A percentile compares a stretch with the other conserved stretches of the same genome.
Evolutionary conservation across 495 filamentous ascomycete species (phyloP).

Genomic region (Gamarada debralockiae): DNA sequence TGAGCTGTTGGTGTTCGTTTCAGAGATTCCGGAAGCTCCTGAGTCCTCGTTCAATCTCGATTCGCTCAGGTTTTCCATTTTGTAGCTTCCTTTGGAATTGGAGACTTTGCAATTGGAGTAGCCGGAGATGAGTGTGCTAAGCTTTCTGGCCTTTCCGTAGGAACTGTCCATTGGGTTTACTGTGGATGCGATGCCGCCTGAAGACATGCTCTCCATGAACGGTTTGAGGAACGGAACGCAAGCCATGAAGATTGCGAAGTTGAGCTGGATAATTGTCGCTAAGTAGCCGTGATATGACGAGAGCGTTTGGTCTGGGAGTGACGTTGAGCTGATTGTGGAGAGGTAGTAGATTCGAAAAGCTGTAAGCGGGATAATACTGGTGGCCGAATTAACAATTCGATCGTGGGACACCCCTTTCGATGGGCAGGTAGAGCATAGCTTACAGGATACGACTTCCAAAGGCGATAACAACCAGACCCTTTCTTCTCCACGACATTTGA

Average conservation of each 20-base stretch:
- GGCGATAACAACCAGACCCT: background rate
- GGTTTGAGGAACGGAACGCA: slow-evolving; percentile 18
- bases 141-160: background rate
- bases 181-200: slow-evolving; percentile 4
- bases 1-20: too few relatives aligned
- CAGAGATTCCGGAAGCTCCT: too few relatives aligned
- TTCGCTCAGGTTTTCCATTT: too few relatives aligned
- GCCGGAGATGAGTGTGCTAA: background rate
- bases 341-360: background rate
- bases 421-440: background rate
- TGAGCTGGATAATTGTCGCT: slow-evolving; percentile 6
- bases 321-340: background rate
- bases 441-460: slow-evolving; percentile 16
- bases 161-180: background rate
- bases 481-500: slow-evolving; percentile 8
- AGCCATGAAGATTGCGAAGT: slow-evolving; percentile 13
- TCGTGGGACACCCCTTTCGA: background rate
- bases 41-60: too few relatives aligned
- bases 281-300: slow-evolving; percentile 1
- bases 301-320: slow-evolving; percentile 6
- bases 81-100: too few relatives aligned
- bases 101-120: background rate
- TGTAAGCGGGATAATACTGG: slow-evolving; percentile 6
- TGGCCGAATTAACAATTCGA: background rate
- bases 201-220: slow-evolving; percentile 9